Evolutionary conservation across 345 rosid species (phyloP).

Genomic region (Iberis pinnata): DNA sequence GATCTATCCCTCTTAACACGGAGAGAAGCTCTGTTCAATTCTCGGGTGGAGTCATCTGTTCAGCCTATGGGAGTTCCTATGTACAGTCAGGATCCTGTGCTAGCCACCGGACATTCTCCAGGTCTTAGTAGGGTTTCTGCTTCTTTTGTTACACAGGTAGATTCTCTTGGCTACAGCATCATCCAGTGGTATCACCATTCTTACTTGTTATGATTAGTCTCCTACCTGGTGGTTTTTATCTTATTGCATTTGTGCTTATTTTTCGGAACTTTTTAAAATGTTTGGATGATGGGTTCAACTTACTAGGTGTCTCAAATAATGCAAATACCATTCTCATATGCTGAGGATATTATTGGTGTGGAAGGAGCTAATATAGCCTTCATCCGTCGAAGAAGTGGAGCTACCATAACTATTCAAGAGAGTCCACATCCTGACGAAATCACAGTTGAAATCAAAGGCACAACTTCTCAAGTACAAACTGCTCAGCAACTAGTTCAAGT

Average conservation of each 20-base stretch:
- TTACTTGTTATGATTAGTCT: conserved; percentile 6
- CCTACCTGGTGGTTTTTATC: background rate
- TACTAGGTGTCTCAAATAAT: conserved; percentile 65
- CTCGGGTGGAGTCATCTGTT: conserved; percentile 41
- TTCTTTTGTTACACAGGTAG: conserved; percentile 56
- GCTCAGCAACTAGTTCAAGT: conserved; percentile 80
- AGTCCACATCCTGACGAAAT: conserved; percentile 64
- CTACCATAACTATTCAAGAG: conserved; percentile 62
- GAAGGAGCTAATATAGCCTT: conserved; percentile 69
- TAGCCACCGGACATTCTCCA: conserved; percentile 41
- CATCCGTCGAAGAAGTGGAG: conserved; percentile 69
- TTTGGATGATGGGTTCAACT: background rate
- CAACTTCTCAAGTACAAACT: conserved; percentile 59
- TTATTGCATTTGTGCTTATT: background rate
- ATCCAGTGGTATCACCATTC: background rate
- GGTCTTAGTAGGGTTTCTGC: conserved; percentile 43
- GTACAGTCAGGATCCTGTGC: conserved; percentile 51
- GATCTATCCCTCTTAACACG: conserved; percentile 45
- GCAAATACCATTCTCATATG: conserved; percentile 77
- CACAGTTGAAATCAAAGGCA: conserved; percentile 77
- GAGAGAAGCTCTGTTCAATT: conserved; percentile 52
- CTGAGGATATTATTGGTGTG: conserved; percentile 73
- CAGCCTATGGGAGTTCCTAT: conserved; percentile 48
- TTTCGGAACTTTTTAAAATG: background rate
- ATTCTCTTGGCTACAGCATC: conserved; percentile 3